Conservation (phyloP, 495 filamentous ascomycete genomes). For the Chaetomium fimeti region DNA sequence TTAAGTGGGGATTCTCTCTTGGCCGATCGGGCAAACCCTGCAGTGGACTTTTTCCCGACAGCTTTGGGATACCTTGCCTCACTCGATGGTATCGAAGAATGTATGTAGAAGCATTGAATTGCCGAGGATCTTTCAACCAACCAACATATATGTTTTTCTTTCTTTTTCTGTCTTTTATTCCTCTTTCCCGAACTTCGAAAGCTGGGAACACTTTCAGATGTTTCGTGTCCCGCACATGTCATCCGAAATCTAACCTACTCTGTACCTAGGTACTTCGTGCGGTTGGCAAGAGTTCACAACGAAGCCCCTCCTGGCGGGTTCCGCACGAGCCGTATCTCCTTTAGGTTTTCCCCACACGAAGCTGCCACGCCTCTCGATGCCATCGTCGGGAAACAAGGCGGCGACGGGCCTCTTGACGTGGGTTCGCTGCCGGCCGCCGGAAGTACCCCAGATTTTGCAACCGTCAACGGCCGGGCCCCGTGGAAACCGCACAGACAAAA, state of each 20-base stretch:
- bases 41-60: too few species aligned
- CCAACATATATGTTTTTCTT: too few species aligned
- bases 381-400: background rate
- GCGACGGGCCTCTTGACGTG: background rate
- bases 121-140: background rate
- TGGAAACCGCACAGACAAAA: background rate
- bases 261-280: too few species aligned
- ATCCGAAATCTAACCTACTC: too few species aligned
- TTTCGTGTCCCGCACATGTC: background rate
- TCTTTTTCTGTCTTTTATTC: too few species aligned
- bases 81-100: background rate
- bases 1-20: too few species aligned
- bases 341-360: slow-evolving; percentile 20
- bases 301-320: too few species aligned
- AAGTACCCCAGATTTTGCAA: slow-evolving; percentile 14
- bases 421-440: slow-evolving; percentile 2
- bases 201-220: background rate
- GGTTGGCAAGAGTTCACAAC: too few species aligned
- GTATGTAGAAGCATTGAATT: background rate
- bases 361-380: background rate
- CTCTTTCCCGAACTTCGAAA: too few species aligned
- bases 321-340: slow-evolving; percentile 35
- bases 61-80: background rate
- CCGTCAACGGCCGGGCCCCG: slow-evolving; percentile 12
- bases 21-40: too few species aligned